These are phyloP conservation scores for Fusarium albosuccineum DNA, from an alignment of 2,329 filamentous ascomycete species.

Conservation along the genomic window DNA sequence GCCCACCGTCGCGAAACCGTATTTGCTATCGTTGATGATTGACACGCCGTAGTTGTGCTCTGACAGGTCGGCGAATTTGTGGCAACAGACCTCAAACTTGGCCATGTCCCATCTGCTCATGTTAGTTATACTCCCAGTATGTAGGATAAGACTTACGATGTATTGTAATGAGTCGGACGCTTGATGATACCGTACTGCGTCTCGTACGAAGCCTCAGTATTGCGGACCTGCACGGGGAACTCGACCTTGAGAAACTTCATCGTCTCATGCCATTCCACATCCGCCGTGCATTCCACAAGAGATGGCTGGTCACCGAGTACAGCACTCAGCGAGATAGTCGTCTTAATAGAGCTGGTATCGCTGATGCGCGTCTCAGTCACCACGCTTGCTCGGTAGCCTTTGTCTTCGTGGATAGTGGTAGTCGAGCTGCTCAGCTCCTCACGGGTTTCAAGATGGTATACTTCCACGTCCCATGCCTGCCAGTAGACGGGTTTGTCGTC, in stretches of 20 bases:
- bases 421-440: slow-evolving; percentile 76
- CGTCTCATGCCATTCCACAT: slow-evolving; percentile 96
- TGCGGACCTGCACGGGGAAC: slow-evolving; percentile 92
- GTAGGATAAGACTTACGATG: slow-evolving; percentile 56
- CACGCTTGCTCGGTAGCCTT: slow-evolving; percentile 82
- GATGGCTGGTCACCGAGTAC: slow-evolving; percentile 70
- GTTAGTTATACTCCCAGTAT: no score
- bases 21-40: slow-evolving; percentile 95
- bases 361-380: slow-evolving; percentile 90
- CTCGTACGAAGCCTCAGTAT: slow-evolving; percentile 94
- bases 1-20: slow-evolving; percentile 93
- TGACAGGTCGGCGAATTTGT: slow-evolving; percentile 92
- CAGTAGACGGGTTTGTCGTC: slow-evolving; percentile 98
- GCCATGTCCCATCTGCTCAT: slow-evolving; percentile 98
- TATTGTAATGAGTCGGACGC: slow-evolving; percentile 98
- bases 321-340: slow-evolving; percentile 83
- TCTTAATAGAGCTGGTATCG: slow-evolving; percentile 86
- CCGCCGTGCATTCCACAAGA: slow-evolving; percentile 81
- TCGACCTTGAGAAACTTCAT: slow-evolving; percentile 99
- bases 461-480: slow-evolving; percentile 98
- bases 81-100: slow-evolving; percentile 96
- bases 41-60: slow-evolving; percentile 92
- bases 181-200: slow-evolving; percentile 91
- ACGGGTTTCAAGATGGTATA: slow-evolving; percentile 91
- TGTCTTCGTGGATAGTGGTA: slow-evolving; percentile 78